Percentiles rank a stretch among this genome's conserved stretches.
These are phyloP conservation scores for Claviceps lovelessii DNA, from an alignment of 2,329 filamentous ascomycete genomes.

Conservation along the genomic window DNA sequence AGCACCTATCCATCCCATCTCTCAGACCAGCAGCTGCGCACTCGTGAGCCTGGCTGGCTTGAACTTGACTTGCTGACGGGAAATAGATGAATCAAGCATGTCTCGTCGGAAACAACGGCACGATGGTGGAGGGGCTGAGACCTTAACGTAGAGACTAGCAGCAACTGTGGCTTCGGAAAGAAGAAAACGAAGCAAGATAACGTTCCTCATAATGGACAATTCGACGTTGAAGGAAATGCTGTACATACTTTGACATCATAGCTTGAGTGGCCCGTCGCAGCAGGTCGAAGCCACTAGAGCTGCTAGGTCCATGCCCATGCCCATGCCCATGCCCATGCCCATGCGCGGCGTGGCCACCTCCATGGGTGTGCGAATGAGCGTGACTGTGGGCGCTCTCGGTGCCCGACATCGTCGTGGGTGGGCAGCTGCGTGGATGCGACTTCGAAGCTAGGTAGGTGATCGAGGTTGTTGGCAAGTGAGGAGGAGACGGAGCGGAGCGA, in stretches of 20 bases:
- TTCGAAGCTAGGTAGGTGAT: neutral
- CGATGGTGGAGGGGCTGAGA: neutral
- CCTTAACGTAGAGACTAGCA: neutral
- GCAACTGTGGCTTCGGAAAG: neutral
- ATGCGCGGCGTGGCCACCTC: conserved; percentile 9
- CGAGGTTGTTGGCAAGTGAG: neutral
- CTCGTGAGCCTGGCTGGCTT: neutral
- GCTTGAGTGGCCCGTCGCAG: conserved; percentile 46
- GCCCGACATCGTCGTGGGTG: conserved; percentile 26
- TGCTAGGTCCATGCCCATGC: conserved; percentile 8
- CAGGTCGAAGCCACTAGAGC: conserved; percentile 38
- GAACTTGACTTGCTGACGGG: neutral
- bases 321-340: neutral
- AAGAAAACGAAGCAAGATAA: neutral
- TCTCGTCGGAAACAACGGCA: neutral
- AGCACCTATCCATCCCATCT: neutral
- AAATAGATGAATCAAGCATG: too few species aligned
- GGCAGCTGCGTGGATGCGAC: neutral
- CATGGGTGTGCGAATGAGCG: conserved; percentile 3
- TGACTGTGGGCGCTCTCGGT: conserved; percentile 23
- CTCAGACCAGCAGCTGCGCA: neutral
- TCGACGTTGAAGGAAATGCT: neutral
- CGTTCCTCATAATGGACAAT: neutral
- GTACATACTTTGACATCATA: conserved; percentile 48
- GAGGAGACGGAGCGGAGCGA: neutral